Conservation (phyloP, 1,284 basidiomycete genomes). For the Ustilago cynodontis region DNA sequence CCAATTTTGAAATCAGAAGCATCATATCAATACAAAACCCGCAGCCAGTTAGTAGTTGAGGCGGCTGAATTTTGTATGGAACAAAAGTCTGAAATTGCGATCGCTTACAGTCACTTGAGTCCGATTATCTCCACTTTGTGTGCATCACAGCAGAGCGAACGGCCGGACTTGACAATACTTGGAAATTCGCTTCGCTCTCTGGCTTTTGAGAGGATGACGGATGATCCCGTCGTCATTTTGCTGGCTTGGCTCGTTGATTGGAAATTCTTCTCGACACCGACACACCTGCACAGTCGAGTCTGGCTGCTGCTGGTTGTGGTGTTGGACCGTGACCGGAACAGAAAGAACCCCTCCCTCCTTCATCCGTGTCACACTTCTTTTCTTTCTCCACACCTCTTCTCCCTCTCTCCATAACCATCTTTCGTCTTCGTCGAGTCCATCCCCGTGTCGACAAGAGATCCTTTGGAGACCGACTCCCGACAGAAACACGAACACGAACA, state of each 20-base stretch:
- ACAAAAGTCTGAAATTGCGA: neutral
- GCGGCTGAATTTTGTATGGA: neutral
- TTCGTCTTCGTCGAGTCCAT: conserved; percentile 5
- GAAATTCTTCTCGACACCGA: conserved; percentile 23
- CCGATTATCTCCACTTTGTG: conserved; percentile 36
- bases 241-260: conserved; percentile 1
- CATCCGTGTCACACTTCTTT: neutral
- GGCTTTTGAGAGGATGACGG: conserved; percentile 4
- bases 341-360: neutral
- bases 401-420: conserved; percentile 15
- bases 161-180: neutral
- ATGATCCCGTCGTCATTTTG: conserved; percentile 11
- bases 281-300: neutral
- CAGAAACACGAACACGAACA: neutral
- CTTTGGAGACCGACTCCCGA: neutral
- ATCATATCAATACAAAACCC: neutral
- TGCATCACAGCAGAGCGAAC: conserved; percentile 12
- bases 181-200: neutral
- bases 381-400: neutral
- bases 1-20: neutral
- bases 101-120: conserved; percentile 9
- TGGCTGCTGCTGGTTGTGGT: neutral
- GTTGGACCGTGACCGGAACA: conserved; percentile 29
- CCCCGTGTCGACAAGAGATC: conserved; percentile 4
- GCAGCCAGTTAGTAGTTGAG: neutral